These are phyloP conservation scores for Thozetella sp. DNA, from an alignment of 495 filamentous ascomycete genomes.

Conservation along the genomic window DNA sequence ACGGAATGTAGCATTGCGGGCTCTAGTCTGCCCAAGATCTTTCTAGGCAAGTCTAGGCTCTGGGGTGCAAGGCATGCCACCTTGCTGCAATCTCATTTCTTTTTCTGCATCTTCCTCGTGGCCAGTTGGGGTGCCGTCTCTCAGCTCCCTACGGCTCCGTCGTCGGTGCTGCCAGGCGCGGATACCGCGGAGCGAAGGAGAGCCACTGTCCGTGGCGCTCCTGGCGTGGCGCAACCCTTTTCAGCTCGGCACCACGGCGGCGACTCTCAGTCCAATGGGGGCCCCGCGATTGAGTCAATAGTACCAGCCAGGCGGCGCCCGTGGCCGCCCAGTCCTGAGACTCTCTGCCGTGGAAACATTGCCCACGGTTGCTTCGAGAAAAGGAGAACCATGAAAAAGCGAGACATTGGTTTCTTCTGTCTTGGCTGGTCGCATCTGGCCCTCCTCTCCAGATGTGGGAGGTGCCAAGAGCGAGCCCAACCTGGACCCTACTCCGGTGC, in stretches of 20 bases:
- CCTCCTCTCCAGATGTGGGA: not conserved
- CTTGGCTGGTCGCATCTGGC: no score
- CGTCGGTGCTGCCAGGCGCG: not conserved
- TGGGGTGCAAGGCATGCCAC: no score
- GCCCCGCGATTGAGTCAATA: not conserved
- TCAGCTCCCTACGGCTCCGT: not conserved
- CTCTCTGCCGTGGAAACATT: no score
- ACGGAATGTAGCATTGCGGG: no score
- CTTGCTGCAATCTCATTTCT: no score
- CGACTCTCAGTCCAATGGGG: slow-evolving; percentile 1
- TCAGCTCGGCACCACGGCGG: slow-evolving; percentile 3
- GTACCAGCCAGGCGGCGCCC: not conserved
- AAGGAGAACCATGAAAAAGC: no score
- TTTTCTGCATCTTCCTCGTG: no score
- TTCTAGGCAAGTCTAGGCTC: no score
- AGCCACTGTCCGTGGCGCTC: not conserved
- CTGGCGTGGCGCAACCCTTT: not conserved
- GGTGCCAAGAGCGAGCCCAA: not conserved
- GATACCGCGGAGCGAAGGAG: not conserved
- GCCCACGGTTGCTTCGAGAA: no score
- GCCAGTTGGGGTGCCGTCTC: not conserved
- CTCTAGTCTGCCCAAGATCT: no score
- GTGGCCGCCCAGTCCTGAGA: not conserved
- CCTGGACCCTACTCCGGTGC: not conserved
- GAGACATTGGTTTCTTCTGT: no score